Percentiles rank a stretch among this genome's conserved stretches.
Evolutionary conservation across 192 early-diverging fungal genomes (phyloP).

Genomic region (Coemansia sp.): DNA sequence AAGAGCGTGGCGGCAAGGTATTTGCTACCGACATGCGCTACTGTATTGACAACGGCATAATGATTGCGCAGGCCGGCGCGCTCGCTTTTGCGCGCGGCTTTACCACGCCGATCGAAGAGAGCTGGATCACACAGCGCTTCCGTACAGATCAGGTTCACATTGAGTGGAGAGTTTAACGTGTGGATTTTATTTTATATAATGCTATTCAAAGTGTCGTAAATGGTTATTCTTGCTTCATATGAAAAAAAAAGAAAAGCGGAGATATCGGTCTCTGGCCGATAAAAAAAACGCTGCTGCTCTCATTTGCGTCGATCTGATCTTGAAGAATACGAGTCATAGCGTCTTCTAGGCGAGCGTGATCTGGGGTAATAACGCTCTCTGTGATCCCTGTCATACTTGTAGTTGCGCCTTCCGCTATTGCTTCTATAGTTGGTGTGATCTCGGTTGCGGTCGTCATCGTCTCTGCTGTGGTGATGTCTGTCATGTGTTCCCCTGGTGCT

Average conservation of each 20-base stretch:
- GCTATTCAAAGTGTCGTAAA: not conserved
- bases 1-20: constrained; percentile 79
- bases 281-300: not conserved
- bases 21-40: constrained; percentile 97
- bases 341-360: constrained; percentile 25
- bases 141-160: constrained; percentile 85
- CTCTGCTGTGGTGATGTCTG: constrained; percentile 4
- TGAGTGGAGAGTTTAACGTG: constrained; percentile 65
- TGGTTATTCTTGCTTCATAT: not conserved
- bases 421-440: constrained; percentile 6
- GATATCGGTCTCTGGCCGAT: too few relatives aligned
- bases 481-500: not conserved
- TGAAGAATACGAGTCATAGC: constrained; percentile 22
- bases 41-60: constrained; percentile 98
- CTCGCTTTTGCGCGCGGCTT: constrained; percentile 80
- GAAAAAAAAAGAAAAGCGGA: not conserved
- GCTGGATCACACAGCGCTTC: constrained; percentile 91
- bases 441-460: constrained; percentile 9
- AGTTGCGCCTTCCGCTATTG: constrained; percentile 9
- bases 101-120: constrained; percentile 79
- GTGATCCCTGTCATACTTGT: constrained; percentile 8
- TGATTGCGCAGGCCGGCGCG: constrained; percentile 98
- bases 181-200: not conserved
- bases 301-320: constrained; percentile 14
- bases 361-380: constrained; percentile 14